These are phyloP conservation scores for Entonaema liquescens DNA, from an alignment of 495 filamentous ascomycete genomes.

Conservation along the genomic window DNA sequence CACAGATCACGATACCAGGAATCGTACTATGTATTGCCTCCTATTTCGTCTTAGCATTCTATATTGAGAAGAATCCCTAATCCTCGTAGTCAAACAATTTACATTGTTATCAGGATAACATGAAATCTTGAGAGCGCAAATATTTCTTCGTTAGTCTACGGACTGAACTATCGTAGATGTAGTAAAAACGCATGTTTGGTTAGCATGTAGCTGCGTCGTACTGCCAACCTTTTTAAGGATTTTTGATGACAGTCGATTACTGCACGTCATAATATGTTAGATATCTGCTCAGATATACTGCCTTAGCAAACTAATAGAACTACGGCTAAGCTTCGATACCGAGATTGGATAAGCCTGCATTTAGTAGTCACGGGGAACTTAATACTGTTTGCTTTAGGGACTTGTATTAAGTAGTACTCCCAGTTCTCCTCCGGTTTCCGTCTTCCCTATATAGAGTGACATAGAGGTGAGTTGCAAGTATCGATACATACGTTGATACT, in stretches of 20 bases:
- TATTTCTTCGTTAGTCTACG: not conserved
- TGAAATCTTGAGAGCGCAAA: not conserved
- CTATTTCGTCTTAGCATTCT: not conserved
- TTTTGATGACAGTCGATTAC: not conserved
- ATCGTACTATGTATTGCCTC: not conserved
- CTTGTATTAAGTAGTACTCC: not conserved
- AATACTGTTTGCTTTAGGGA: not conserved
- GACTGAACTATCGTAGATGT: not conserved
- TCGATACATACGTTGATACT: not conserved
- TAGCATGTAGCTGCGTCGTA: not conserved
- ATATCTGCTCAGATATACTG: not conserved
- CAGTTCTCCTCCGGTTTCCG: not conserved
- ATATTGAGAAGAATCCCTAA: not conserved
- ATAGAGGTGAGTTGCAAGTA: not conserved
- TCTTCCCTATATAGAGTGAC: not conserved
- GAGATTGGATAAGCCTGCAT: too few species aligned
- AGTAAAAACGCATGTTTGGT: not conserved
- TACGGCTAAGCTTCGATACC: not conserved
- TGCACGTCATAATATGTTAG: not conserved
- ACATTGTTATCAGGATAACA: too few species aligned
- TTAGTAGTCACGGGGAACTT: not conserved
- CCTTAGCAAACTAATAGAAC: not conserved
- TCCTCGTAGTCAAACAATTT: too few species aligned
- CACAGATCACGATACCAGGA: too few species aligned
- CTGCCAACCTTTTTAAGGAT: not conserved